Evolutionary conservation across 2,329 filamentous ascomycete species (phyloP).

Genomic region (Coniochaeta ligniaria): DNA sequence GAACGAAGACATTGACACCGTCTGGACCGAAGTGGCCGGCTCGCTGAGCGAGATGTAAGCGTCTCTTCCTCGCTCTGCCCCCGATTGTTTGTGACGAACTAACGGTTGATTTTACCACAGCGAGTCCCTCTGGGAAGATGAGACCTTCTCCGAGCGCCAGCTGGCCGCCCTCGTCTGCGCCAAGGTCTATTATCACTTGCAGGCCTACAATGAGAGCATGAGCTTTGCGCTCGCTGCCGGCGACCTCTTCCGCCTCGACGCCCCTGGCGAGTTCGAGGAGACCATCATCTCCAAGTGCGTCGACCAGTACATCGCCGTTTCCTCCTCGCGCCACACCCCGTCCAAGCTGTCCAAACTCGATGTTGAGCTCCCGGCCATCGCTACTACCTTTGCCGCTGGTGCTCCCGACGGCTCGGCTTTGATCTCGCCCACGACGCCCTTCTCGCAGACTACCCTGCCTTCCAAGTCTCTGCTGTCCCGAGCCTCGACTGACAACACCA

Average conservation of each 20-base stretch:
- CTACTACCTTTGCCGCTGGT: constrained; percentile 68
- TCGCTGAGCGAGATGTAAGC: constrained; percentile 85
- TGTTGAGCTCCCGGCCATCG: constrained; percentile 57
- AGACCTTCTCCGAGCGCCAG: constrained; percentile 86
- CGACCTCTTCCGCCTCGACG: constrained; percentile 88
- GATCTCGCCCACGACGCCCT: constrained; percentile 86
- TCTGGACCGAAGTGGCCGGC: constrained; percentile 95
- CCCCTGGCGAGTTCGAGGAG: constrained; percentile 92
- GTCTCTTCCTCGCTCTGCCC: constrained; percentile 5
- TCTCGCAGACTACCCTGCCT: constrained; percentile 86
- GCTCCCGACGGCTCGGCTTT: constrained; percentile 62
- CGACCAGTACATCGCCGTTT: constrained; percentile 88
- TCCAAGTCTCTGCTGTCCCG: constrained; percentile 94
- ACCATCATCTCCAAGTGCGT: constrained; percentile 98
- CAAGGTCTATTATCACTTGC: constrained; percentile 98
- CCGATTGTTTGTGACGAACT: not conserved
- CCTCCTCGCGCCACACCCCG: constrained; percentile 41
- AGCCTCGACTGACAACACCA: constrained; percentile 58
- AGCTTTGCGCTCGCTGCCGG: constrained; percentile 92
- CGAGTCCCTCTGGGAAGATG: constrained; percentile 96
- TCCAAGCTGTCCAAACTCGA: constrained; percentile 33
- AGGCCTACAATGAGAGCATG: constrained; percentile 99
- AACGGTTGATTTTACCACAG: constrained; percentile 35
- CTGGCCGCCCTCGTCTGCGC: constrained; percentile 90
- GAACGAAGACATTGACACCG: constrained; percentile 91